A percentile compares a stretch with the other conserved stretches of the same genome.
phyloP scores from a whole-genome alignment of 345 rosid genomes.

The Schrenkiella parvula region DNA sequence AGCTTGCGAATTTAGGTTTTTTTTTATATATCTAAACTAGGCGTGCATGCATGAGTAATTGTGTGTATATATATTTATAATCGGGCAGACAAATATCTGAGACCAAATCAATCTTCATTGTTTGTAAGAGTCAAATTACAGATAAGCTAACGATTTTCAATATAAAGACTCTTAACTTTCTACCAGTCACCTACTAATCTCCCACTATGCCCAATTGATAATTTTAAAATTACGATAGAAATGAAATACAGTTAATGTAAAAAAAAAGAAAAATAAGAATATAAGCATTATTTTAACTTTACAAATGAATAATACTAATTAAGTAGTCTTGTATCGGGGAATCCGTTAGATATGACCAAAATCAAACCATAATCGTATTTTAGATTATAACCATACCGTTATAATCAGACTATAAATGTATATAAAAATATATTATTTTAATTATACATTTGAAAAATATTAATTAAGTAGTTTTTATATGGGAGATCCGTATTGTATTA shows the following conservation, averaged over 20 bases:
- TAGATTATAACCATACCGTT: too few species aligned
- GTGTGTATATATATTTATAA: background rate
- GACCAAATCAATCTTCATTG: conserved; percentile 16
- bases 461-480: background rate
- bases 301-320: background rate
- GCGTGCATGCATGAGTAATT: conserved; percentile 15
- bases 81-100: conserved; percentile 19
- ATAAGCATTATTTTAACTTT: background rate
- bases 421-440: too few species aligned
- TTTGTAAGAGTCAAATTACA: conserved; percentile 21
- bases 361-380: too few species aligned
- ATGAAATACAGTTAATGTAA: background rate
- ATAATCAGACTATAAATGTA: too few species aligned
- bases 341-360: too few species aligned
- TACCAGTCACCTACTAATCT: conserved; percentile 22
- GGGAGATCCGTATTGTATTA: background rate
- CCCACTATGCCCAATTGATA: conserved; percentile 27
- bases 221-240: conserved; percentile 12
- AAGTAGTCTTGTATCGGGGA: background rate
- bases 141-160: conserved; percentile 24
- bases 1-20: conserved; percentile 10
- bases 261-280: background rate
- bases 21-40: background rate
- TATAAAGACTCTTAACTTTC: conserved; percentile 6
- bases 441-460: too few species aligned